Percentiles rank a stretch among this genome's conserved stretches.
Conservation (phyloP, 2,329 filamentous ascomycete species). For the Gaeumannomyces sp. region DNA sequence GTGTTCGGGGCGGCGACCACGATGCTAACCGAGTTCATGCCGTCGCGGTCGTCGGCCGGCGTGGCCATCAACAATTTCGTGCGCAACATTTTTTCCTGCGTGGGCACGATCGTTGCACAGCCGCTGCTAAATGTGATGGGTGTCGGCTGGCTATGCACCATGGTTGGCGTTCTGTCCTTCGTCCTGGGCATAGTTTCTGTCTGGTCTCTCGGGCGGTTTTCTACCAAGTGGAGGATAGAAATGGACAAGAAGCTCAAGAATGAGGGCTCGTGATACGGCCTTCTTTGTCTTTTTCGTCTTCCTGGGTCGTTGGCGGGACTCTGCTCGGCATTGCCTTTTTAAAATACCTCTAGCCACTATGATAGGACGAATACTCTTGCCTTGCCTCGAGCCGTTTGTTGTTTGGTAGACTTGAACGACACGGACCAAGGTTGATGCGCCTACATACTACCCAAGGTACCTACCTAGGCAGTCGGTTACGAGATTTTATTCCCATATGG, state of each 20-base stretch:
- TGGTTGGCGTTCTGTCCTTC: conserved; percentile 45
- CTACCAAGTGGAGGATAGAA: conserved; percentile 53
- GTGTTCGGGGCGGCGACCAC: conserved; percentile 70
- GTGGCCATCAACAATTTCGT: conserved; percentile 79
- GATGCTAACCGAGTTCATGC: conserved; percentile 82
- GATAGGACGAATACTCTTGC: too few relatives aligned
- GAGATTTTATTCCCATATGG: too few relatives aligned
- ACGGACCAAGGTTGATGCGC: too few relatives aligned
- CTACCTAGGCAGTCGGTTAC: too few relatives aligned
- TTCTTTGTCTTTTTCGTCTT: too few relatives aligned
- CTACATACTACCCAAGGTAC: too few relatives aligned
- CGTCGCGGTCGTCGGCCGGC: conserved; percentile 60
- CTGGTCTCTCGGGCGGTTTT: conserved; percentile 54
- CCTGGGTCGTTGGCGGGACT: too few relatives aligned
- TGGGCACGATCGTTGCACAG: conserved; percentile 62
- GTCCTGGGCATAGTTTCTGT: conserved; percentile 52
- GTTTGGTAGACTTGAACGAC: too few relatives aligned
- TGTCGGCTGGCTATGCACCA: conserved; percentile 71
- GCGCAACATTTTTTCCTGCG: conserved; percentile 69
- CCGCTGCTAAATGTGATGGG: conserved; percentile 67
- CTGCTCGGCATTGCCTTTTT: too few relatives aligned
- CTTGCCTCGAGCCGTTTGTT: too few relatives aligned
- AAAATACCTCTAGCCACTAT: too few relatives aligned
- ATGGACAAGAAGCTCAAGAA: conserved; percentile 47
- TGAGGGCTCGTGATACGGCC: neutral